phyloP scores from a whole-genome alignment of 31 red algal species.

The Asparagopsis taxiformis region DNA sequence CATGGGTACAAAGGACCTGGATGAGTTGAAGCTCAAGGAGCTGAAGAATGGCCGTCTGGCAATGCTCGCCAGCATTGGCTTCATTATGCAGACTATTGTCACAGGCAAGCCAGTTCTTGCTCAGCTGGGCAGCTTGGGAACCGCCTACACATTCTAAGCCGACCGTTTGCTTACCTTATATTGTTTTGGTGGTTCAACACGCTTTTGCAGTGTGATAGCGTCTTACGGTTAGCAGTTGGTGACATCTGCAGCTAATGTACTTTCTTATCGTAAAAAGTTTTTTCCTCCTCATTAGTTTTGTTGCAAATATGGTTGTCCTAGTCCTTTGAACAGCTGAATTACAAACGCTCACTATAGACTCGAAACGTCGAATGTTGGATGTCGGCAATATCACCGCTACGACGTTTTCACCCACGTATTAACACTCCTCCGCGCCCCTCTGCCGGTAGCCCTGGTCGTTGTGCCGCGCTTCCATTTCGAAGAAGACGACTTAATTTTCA shows the following conservation, averaged over 20 bases:
- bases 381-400: no score
- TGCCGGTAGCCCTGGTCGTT: not conserved
- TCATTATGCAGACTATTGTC: constrained; percentile 77
- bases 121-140: constrained; percentile 15
- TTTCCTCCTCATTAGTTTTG: no score
- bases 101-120: constrained; percentile 66
- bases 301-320: no score
- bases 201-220: no score
- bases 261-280: no score
- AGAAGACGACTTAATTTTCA: constrained; percentile 44
- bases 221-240: no score
- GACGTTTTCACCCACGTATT: constrained; percentile 24
- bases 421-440: constrained; percentile 1
- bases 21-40: constrained; percentile 85
- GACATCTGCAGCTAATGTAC: no score
- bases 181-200: no score
- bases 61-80: constrained; percentile 88
- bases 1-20: constrained; percentile 60
- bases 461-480: constrained; percentile 41
- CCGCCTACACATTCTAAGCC: not conserved
- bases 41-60: constrained; percentile 95
- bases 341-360: no score
- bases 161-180: no score
- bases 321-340: no score
- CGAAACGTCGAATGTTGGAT: no score